Evolutionary conservation across 1,284 basidiomycete genomes (phyloP).

Genomic region (Inonotus obliquus): DNA sequence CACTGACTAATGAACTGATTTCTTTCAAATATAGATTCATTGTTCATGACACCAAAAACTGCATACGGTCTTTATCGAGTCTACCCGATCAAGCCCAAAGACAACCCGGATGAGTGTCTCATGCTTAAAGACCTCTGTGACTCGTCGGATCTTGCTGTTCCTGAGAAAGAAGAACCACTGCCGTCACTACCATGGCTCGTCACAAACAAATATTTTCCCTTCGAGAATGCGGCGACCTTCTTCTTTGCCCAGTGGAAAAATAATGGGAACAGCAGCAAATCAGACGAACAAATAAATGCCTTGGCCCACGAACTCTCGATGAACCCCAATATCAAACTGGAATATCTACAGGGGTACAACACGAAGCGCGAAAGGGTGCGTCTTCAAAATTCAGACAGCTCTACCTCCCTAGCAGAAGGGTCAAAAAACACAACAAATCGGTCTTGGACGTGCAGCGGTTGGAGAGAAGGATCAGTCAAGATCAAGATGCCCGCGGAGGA

Average conservation of each 20-base stretch:
- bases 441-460: background rate
- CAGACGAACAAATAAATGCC: slow-evolving; percentile 22
- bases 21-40: no score
- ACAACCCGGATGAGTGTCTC: background rate
- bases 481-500: slow-evolving; percentile 1
- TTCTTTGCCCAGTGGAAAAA: slow-evolving; percentile 22
- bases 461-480: background rate
- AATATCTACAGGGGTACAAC: background rate
- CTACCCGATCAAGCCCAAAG: background rate
- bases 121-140: background rate
- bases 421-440: background rate
- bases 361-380: background rate
- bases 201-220: slow-evolving; percentile 1
- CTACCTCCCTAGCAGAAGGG: background rate
- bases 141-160: background rate
- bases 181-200: background rate
- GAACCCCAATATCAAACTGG: slow-evolving; percentile 20
- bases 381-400: background rate
- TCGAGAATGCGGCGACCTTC: background rate
- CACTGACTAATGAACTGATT: no score
- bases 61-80: background rate
- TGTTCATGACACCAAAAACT: no score
- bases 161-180: background rate
- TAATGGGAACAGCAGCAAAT: slow-evolving; percentile 22
- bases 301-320: slow-evolving; percentile 28